Conservation (phyloP, 2,329 filamentous ascomycete species). For the Alternaria metachromatica region DNA sequence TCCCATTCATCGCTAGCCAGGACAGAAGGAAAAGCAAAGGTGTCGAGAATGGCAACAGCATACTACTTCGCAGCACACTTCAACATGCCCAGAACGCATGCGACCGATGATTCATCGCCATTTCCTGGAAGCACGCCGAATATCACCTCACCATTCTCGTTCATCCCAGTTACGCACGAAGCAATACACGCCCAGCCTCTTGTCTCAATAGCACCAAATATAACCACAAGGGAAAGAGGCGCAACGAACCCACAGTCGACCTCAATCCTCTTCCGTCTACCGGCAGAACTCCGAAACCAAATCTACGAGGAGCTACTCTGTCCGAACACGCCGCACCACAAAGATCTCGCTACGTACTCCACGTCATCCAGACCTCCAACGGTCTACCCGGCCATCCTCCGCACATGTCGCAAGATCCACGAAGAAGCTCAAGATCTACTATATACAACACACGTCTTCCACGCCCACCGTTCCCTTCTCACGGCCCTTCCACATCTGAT, state of each 20-base stretch:
- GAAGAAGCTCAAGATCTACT: constrained; percentile 54
- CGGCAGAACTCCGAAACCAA: constrained; percentile 67
- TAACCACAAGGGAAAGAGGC: constrained; percentile 8
- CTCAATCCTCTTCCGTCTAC: constrained; percentile 54
- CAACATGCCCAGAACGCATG: constrained; percentile 15
- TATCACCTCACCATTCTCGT: not conserved
- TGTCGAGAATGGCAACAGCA: constrained; percentile 18
- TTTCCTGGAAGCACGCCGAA: not conserved
- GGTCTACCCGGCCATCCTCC: constrained; percentile 51
- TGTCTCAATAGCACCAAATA: not conserved
- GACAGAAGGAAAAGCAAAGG: not conserved
- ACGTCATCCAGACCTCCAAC: constrained; percentile 12
- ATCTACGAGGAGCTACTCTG: constrained; percentile 57
- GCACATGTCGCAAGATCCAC: constrained; percentile 51
- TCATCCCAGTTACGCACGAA: not conserved
- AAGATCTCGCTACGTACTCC: constrained; percentile 8
- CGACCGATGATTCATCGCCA: not conserved
- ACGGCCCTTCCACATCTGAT: constrained; percentile 53
- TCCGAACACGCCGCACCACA: constrained; percentile 19
- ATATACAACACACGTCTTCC: constrained; percentile 59
- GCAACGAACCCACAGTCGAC: constrained; percentile 16
- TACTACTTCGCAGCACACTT: constrained; percentile 31
- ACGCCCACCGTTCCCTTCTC: constrained; percentile 57
- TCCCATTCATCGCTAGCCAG: too few relatives aligned
- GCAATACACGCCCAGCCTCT: constrained; percentile 2